Evolutionary conservation across 805 yeast species (phyloP).

Genomic region (Candida insectorum): DNA sequence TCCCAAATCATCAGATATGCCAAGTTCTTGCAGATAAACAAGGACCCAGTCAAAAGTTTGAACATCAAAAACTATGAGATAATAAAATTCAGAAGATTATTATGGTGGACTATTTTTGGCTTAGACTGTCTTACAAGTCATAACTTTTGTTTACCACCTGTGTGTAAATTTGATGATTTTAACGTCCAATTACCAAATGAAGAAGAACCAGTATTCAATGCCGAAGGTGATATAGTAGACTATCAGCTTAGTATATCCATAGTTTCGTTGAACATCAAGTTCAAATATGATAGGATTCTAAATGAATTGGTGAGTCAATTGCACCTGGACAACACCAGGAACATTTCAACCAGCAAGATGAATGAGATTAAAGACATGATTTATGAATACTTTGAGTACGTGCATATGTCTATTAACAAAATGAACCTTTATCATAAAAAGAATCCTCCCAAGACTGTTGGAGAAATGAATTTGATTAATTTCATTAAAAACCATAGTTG

Average conservation of each 20-base stretch:
- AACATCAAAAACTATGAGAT: constrained; percentile 45
- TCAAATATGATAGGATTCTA: constrained; percentile 47
- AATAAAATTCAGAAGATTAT: constrained; percentile 50
- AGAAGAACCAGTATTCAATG: constrained; percentile 32
- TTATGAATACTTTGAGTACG: constrained; percentile 45
- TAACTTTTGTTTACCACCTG: constrained; percentile 53
- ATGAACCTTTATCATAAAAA: constrained; percentile 30
- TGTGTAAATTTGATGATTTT: constrained; percentile 49
- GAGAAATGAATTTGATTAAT: constrained; percentile 42
- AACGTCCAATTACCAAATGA: constrained; percentile 57
- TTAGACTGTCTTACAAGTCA: constrained; percentile 56
- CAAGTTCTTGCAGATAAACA: constrained; percentile 52
- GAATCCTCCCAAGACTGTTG: constrained; percentile 35
- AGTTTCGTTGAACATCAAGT: constrained; percentile 52
- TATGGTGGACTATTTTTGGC: constrained; percentile 70
- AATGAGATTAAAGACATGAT: constrained; percentile 47
- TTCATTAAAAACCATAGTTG: constrained; percentile 47
- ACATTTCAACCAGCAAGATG: constrained; percentile 40
- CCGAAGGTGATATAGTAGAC: constrained; percentile 25
- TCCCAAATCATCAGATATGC: constrained; percentile 55
- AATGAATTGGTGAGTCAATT: constrained; percentile 51
- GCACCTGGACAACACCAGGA: constrained; percentile 46
- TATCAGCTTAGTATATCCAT: constrained; percentile 41
- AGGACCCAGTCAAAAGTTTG: constrained; percentile 57
- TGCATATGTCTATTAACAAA: constrained; percentile 46